These are phyloP conservation scores for Apiospora saccharicola DNA, from an alignment of 2,329 filamentous ascomycete species.

Conservation along the genomic window DNA sequence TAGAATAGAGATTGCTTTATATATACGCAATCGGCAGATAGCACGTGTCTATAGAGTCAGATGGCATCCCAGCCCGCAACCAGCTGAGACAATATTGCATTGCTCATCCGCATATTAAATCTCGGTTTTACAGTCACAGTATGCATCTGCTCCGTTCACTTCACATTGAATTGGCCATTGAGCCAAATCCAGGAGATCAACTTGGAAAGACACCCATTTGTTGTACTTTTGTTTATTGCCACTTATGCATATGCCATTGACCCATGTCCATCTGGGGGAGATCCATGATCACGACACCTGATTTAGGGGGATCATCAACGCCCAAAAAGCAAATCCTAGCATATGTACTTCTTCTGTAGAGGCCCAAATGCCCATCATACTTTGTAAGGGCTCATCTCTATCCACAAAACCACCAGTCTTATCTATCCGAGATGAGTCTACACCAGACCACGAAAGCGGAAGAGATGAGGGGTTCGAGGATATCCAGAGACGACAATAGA, in stretches of 20 bases:
- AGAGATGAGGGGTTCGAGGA: neutral
- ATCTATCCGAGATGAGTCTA: slow-evolving; percentile 19
- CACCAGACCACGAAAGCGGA: neutral
- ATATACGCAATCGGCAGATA: neutral
- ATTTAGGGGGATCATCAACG: slow-evolving; percentile 8
- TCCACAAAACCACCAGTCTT: slow-evolving; percentile 14
- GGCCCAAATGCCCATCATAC: neutral
- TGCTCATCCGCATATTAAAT: neutral
- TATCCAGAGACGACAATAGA: neutral
- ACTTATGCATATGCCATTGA: neutral
- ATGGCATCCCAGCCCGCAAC: neutral
- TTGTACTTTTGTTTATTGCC: slow-evolving; percentile 14
- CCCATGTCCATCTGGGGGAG: neutral
- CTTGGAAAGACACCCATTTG: neutral
- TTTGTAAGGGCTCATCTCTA: slow-evolving; percentile 14
- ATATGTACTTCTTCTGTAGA: slow-evolving; percentile 1
- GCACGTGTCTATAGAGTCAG: neutral
- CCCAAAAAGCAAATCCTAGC: slow-evolving; percentile 10
- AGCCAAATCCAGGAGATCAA: neutral
- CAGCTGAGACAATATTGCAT: neutral
- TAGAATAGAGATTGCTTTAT: neutral
- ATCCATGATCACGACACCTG: slow-evolving; percentile 2
- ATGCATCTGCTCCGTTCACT: neutral
- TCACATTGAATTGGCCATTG: neutral
- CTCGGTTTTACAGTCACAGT: neutral